Percentiles rank a stretch among this genome's conserved stretches.
phyloP scores from a whole-genome alignment of 129 eudicot genomes.

The Flaveria trinervia region DNA sequence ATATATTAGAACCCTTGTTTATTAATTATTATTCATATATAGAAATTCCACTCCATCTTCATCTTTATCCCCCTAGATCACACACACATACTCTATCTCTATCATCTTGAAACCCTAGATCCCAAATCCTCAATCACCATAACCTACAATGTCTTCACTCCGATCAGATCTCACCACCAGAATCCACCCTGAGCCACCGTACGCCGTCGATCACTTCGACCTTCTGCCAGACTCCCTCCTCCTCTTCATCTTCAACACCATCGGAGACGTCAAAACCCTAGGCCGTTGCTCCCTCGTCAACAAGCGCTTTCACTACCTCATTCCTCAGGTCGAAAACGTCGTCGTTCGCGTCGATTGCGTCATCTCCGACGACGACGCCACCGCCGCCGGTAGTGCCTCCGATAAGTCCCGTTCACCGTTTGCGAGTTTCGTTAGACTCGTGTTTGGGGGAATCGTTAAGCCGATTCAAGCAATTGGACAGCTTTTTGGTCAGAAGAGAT shows the following conservation, averaged over 20 bases:
- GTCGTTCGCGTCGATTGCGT: slow-evolving; percentile 85
- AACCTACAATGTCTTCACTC: slow-evolving; percentile 33
- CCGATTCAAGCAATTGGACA: slow-evolving; percentile 63
- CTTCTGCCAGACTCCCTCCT: slow-evolving; percentile 63
- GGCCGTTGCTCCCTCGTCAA: slow-evolving; percentile 76
- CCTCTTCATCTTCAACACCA: slow-evolving; percentile 62
- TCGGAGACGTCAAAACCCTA: slow-evolving; percentile 75
- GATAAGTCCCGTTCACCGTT: slow-evolving; percentile 56
- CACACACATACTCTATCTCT: background rate
- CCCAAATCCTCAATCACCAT: background rate
- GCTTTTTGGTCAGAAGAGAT: slow-evolving; percentile 44
- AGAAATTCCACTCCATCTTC: too few species aligned
- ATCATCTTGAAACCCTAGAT: slow-evolving; percentile 19
- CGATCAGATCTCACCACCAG: slow-evolving; percentile 50
- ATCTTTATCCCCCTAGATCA: too few species aligned
- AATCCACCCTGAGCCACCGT: slow-evolving; percentile 54
- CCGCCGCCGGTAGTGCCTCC: slow-evolving; percentile 7
- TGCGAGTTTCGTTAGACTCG: slow-evolving; percentile 40
- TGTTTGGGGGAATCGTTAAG: slow-evolving; percentile 55
- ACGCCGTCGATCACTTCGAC: slow-evolving; percentile 62
- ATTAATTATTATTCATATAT: too few species aligned
- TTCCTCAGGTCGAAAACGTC: slow-evolving; percentile 76
- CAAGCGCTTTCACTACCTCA: slow-evolving; percentile 54
- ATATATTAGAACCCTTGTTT: too few species aligned
- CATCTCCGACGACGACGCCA: slow-evolving; percentile 70